A percentile compares a stretch with the other conserved stretches of the same genome.
These are phyloP conservation scores for Malus orientalis DNA, from an alignment of 306 rosid genomes.

Conservation along the genomic window DNA sequence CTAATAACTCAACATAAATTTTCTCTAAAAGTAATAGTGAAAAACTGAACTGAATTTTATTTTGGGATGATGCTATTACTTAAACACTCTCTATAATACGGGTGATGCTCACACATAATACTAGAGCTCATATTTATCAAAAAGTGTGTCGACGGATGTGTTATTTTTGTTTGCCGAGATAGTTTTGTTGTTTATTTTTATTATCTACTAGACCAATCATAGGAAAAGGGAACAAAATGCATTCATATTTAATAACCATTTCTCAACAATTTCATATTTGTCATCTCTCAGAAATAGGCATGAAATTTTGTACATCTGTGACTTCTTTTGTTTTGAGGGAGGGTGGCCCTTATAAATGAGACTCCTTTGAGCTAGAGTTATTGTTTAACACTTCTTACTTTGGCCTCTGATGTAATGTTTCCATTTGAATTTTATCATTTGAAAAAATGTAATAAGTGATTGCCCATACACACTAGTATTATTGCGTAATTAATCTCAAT, in stretches of 20 bases:
- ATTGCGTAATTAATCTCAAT: not conserved
- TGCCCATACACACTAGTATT: not conserved
- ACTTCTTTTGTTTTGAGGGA: no score
- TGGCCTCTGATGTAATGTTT: no score
- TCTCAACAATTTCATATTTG: not conserved
- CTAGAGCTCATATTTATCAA: no score
- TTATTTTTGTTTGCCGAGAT: not conserved
- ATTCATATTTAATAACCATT: not conserved
- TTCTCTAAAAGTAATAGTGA: no score
- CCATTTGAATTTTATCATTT: no score
- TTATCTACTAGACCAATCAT: no score
- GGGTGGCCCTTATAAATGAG: no score
- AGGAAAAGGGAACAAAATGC: not conserved
- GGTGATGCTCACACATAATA: not conserved
- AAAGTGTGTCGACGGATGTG: not conserved
- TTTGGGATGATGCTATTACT: not conserved
- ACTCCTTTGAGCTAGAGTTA: no score
- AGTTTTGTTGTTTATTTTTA: not conserved
- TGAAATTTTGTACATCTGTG: not conserved
- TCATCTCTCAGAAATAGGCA: not conserved
- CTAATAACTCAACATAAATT: not conserved
- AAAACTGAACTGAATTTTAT: no score
- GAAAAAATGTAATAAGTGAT: no score
- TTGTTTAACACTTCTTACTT: no score
- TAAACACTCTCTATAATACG: no score